Conservation (phyloP, 257 asterid species). For the Nicotiana attenuata region DNA sequence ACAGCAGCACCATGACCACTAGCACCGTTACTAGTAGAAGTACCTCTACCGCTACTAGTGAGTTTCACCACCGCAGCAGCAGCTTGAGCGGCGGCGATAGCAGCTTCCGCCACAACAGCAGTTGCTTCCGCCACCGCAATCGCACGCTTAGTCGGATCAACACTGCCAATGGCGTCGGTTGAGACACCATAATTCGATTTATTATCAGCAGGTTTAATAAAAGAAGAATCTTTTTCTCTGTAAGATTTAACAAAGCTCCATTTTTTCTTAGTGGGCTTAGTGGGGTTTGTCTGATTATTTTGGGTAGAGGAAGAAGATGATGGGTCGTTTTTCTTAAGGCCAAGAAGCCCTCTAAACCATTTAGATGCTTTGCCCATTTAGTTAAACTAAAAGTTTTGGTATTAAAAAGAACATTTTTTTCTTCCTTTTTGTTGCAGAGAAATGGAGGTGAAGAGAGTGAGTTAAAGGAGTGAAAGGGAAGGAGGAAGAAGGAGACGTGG, state of each 20-base stretch:
- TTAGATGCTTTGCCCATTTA: constrained; percentile 77
- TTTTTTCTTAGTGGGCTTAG: constrained; percentile 46
- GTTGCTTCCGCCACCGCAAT: constrained; percentile 67
- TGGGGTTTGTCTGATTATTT: not conserved
- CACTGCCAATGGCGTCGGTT: not conserved
- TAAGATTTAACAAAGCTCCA: constrained; percentile 55
- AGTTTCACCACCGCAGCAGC: constrained; percentile 72
- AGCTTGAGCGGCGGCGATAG: constrained; percentile 78
- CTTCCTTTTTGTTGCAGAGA: not conserved
- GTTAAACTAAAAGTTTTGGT: not conserved
- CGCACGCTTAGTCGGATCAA: constrained; percentile 56
- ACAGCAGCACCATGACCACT: not conserved
- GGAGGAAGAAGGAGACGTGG: not conserved
- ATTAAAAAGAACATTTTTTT: not conserved
- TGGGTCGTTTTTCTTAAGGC: constrained; percentile 43
- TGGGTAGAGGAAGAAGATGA: constrained; percentile 1
- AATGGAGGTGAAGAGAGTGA: constrained; percentile 8
- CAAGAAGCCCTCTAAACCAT: constrained; percentile 80
- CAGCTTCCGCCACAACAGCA: constrained; percentile 71
- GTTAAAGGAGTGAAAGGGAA: not conserved
- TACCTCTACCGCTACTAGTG: constrained; percentile 42
- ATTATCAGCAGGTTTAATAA: not conserved
- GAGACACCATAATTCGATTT: constrained; percentile 1
- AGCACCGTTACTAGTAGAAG: not conserved
- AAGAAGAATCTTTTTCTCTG: not conserved